phyloP scores from a whole-genome alignment of 73 alveolate species.

The Stentor coeruleus region DNA sequence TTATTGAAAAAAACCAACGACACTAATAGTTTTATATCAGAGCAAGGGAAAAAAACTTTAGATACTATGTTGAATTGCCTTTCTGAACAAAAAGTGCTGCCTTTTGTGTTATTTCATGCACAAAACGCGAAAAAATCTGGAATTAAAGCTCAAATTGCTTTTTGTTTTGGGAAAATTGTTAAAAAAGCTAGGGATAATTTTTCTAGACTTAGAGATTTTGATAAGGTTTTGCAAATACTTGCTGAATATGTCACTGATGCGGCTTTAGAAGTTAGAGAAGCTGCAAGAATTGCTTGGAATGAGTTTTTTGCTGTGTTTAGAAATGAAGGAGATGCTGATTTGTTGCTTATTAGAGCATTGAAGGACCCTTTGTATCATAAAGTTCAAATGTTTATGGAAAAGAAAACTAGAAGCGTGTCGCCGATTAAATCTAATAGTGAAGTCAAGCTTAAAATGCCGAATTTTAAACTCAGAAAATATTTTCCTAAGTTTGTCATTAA shows the following conservation, averaged over 20 bases:
- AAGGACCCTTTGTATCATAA: not conserved
- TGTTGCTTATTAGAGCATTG: not conserved
- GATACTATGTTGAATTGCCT: not conserved
- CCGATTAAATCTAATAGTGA: not conserved
- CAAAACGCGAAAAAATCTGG: constrained; percentile 6
- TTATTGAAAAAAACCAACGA: constrained; percentile 19
- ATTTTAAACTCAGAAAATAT: not conserved
- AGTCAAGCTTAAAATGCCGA: not conserved
- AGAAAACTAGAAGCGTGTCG: not conserved
- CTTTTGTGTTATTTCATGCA: not conserved
- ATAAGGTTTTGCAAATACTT: constrained; percentile 6
- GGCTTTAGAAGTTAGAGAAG: constrained; percentile 9
- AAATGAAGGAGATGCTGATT: not conserved
- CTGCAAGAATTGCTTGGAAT: not conserved
- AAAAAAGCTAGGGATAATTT: not conserved
- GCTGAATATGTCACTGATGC: constrained; percentile 18
- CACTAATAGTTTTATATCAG: constrained; percentile 22
- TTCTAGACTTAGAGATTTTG: constrained; percentile 11
- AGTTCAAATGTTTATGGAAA: not conserved
- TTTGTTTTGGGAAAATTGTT: constrained; percentile 4
- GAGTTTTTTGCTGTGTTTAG: not conserved
- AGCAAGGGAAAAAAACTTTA: constrained; percentile 6
- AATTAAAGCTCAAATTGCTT: constrained; percentile 1
- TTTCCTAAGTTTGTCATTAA: not conserved
- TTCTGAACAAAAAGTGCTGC: constrained; percentile 2